These are phyloP conservation scores for Periglandula ipomoeae DNA, from an alignment of 2,329 filamentous ascomycete species.

Conservation along the genomic window DNA sequence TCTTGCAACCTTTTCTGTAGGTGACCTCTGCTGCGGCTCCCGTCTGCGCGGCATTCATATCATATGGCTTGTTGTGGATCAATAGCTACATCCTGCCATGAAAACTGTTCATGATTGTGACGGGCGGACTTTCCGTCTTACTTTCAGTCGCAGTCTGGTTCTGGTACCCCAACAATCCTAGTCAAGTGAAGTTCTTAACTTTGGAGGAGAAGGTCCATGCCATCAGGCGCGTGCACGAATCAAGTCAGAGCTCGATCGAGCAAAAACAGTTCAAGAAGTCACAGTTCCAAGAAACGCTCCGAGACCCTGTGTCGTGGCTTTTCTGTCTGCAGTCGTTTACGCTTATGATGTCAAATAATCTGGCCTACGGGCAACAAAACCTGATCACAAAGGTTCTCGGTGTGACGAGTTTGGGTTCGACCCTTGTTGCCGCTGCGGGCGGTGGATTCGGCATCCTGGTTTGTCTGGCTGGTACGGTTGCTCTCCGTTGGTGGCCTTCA, in stretches of 20 bases:
- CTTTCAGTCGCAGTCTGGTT: constrained; percentile 26
- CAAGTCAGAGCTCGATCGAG: constrained; percentile 27
- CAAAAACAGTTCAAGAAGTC: constrained; percentile 26
- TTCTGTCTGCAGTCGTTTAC: constrained; percentile 22
- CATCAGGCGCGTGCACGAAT: constrained; percentile 21
- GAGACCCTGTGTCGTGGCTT: constrained; percentile 23
- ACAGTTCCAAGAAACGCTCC: constrained; percentile 19
- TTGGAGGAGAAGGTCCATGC: constrained; percentile 32
- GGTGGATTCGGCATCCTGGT: constrained; percentile 24
- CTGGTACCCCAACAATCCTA: constrained; percentile 28
- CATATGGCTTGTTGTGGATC: constrained; percentile 31
- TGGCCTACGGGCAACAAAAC: constrained; percentile 30
- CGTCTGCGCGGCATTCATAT: constrained; percentile 28
- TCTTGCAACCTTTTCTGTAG: constrained; percentile 21
- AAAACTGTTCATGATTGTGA: constrained; percentile 31
- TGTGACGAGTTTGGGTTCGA: constrained; percentile 27
- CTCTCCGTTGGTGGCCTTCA: constrained; percentile 20
- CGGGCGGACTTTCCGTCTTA: constrained; percentile 24
- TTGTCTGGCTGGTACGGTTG: constrained; percentile 23
- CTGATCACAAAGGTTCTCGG: constrained; percentile 26
- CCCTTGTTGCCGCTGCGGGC: constrained; percentile 27
- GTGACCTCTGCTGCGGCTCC: constrained; percentile 23
- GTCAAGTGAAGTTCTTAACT: constrained; percentile 27
- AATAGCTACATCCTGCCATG: constrained; percentile 23
- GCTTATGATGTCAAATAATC: constrained; percentile 28